These are phyloP conservation scores for Zygosaccharomyces pseudobailii DNA, from an alignment of 1,139 yeast genomes.

Conservation along the genomic window DNA sequence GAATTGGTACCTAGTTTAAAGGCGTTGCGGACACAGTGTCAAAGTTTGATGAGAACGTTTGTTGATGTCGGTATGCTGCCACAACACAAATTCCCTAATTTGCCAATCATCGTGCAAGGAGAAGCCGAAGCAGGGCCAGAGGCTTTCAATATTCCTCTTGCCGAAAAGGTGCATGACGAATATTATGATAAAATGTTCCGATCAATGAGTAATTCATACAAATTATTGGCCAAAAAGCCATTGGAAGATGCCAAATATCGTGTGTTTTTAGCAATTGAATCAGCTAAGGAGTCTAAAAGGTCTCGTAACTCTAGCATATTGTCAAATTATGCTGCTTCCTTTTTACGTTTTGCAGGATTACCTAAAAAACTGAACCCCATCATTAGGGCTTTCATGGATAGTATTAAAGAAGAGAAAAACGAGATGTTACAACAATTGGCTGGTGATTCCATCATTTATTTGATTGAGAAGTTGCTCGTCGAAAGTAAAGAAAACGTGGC, in stretches of 20 bases:
- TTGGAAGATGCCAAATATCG: conserved; percentile 76
- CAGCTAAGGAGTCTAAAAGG: conserved; percentile 53
- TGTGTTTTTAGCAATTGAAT: conserved; percentile 60
- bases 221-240: conserved; percentile 67
- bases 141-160: conserved; percentile 79
- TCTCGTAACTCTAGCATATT: conserved; percentile 60
- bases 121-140: conserved; percentile 93
- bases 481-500: conserved; percentile 66
- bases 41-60: conserved; percentile 74
- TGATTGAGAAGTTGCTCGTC: conserved; percentile 54
- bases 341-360: conserved; percentile 53
- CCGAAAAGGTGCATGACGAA: conserved; percentile 63
- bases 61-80: conserved; percentile 71
- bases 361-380: conserved; percentile 87
- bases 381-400: conserved; percentile 89
- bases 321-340: conserved; percentile 73
- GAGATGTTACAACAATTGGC: conserved; percentile 63
- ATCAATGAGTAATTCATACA: conserved; percentile 62
- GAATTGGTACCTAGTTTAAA: conserved; percentile 85
- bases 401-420: conserved; percentile 73
- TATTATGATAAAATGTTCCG: conserved; percentile 63
- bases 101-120: conserved; percentile 90
- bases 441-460: conserved; percentile 63
- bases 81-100: conserved; percentile 69
- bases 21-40: conserved; percentile 82